These are phyloP conservation scores for Entrophospora sp. DNA, from an alignment of 192 early-diverging fungal genomes.

Conservation along the genomic window DNA sequence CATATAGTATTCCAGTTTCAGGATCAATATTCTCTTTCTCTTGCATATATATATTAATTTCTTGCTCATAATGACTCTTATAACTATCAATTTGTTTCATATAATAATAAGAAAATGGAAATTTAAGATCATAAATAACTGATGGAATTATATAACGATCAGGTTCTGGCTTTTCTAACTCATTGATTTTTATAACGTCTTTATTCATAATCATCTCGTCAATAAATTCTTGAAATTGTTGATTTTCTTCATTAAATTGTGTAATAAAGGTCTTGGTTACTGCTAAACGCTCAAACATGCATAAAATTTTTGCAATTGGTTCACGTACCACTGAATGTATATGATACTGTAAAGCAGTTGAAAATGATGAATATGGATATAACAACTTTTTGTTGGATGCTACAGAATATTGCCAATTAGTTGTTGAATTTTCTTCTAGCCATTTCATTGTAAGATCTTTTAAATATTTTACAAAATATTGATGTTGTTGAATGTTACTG, in stretches of 20 bases:
- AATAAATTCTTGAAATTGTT: constrained; percentile 3
- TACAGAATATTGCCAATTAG: constrained; percentile 12
- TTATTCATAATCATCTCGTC: constrained; percentile 11
- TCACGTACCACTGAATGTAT: constrained; percentile 13
- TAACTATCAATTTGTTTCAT: constrained; percentile 14
- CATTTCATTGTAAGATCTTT: constrained; percentile 1
- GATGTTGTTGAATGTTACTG: background rate
- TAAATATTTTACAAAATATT: background rate
- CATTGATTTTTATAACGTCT: background rate
- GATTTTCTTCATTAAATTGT: background rate
- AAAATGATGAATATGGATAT: constrained; percentile 16
- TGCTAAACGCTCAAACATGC: background rate
- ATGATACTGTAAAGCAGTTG: background rate
- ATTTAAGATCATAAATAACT: background rate
- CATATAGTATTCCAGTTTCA: background rate
- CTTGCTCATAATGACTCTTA: constrained; percentile 5
- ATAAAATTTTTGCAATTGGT: constrained; percentile 16
- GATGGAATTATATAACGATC: constrained; percentile 7
- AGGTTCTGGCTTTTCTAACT: constrained; percentile 5
- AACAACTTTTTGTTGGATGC: constrained; percentile 17
- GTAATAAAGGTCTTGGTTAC: background rate
- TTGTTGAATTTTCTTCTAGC: background rate
- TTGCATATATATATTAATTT: background rate
- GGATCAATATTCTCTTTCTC: constrained; percentile 2
- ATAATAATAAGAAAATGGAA: constrained; percentile 19